Evolutionary conservation across 2,329 filamentous ascomycete species (phyloP), one percentile per base, ranked within the genome.

Genomic region (Colletotrichum eleusines): DNA sequence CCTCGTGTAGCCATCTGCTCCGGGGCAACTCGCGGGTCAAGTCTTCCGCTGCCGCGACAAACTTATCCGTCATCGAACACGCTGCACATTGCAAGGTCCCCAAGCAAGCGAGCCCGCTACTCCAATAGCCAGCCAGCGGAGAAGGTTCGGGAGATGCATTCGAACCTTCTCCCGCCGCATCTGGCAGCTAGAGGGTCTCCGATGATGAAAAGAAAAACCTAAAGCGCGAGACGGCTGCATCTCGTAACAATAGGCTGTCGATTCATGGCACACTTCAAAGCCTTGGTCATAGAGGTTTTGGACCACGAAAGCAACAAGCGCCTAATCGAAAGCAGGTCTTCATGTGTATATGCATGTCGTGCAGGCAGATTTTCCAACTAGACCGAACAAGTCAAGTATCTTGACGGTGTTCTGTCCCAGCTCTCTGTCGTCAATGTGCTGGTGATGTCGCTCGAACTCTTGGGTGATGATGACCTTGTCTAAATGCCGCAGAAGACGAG

Each of bases 341-440:
- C 64, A 72, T 66, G 71, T 66, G 66, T 53, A 67, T 66, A 65
- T 57, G 58, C 63, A 67, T 72, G 70, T 71, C 57, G 57, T 72
- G 67, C 70, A 72, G 70, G 44, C 50, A 46, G 20, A 35, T n/a
- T 58, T 35, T 46, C 54, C 54, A 55, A 59, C 53, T 53, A 57
- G 69, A 65, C 48, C 67, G 51, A 14, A 46, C 54, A 26, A 61
- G 66, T 53, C 51, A 35, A 57, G 33, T 31, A 61, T 23, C 6
- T 57, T 40, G 55, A 16, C 23, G 46, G 48, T 40, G 16, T 44
- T 54, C 59, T 28, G 33, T 28, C 26, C 16, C 16, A 26, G 42
- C 33, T 42, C 8, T 57, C 46, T 42, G 54, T 59, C 48, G 62
- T 48, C 18, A 55, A 48, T 50, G 58, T 38, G 38, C 53, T 31